A percentile compares a stretch with the other conserved stretches of the same genome.
phyloP scores from a whole-genome alignment of 306 rosid species.

The Dalbergia cochinchinensis region DNA sequence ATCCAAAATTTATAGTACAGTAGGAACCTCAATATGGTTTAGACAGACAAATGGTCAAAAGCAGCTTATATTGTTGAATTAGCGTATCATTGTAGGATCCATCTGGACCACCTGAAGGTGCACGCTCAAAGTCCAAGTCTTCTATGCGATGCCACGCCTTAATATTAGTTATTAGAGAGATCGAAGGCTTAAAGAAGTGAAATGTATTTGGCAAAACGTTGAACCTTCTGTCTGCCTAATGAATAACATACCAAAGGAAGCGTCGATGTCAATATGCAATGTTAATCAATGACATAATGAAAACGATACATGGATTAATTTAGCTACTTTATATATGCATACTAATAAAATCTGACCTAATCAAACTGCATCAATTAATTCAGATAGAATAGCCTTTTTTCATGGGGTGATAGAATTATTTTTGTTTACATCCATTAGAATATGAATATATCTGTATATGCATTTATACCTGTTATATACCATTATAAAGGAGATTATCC shows the following conservation, averaged over 20 bases:
- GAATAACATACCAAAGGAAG: not conserved
- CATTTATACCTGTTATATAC: too few species aligned
- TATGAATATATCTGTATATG: too few species aligned
- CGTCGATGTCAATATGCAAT: not conserved
- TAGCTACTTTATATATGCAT: not conserved
- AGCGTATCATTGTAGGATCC: slow-evolving; percentile 1
- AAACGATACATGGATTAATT: not conserved
- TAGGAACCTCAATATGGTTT: not conserved
- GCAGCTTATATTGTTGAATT: slow-evolving; percentile 32
- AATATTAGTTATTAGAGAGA: not conserved
- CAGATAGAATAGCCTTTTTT: too few species aligned
- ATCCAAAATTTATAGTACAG: not conserved
- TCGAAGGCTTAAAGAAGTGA: not conserved
- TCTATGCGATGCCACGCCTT: not conserved
- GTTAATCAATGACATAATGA: not conserved
- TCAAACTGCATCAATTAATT: too few species aligned
- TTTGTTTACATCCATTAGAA: too few species aligned
- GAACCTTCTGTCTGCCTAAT: not conserved
- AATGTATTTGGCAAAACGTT: not conserved
- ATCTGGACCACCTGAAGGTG: not conserved
- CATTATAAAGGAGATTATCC: too few species aligned
- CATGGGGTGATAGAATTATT: too few species aligned
- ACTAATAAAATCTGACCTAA: too few species aligned
- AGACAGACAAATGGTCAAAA: slow-evolving; percentile 34
- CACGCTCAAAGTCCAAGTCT: not conserved